Evolutionary conservation across 2,329 filamentous ascomycete species (phyloP).

Genomic region (Whalleya microplaca): DNA sequence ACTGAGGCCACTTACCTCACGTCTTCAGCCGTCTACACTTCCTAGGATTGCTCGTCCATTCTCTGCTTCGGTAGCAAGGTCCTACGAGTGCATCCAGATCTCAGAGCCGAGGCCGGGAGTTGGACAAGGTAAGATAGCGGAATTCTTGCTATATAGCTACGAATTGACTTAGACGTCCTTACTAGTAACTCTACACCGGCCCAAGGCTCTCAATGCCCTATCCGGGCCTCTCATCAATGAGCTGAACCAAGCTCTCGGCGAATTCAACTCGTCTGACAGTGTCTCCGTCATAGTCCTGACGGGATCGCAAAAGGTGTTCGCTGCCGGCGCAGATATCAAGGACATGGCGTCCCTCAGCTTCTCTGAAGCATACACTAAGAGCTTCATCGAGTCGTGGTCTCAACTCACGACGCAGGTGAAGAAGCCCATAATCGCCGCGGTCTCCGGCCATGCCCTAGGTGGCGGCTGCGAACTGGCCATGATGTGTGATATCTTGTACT

Average conservation of each 20-base stretch:
- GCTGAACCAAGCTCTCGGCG: conserved; percentile 76
- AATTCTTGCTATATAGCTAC: neutral
- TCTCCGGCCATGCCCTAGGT: conserved; percentile 92
- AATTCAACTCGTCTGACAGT: conserved; percentile 70
- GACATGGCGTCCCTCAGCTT: conserved; percentile 97
- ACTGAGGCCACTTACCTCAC: conserved; percentile 63
- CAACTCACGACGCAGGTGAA: conserved; percentile 81
- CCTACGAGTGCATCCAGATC: conserved; percentile 82
- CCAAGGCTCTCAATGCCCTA: conserved; percentile 93
- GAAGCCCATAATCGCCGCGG: conserved; percentile 92
- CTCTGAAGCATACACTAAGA: conserved; percentile 79
- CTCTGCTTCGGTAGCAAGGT: conserved; percentile 47
- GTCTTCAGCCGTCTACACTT: conserved; percentile 60
- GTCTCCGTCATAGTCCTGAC: conserved; percentile 83
- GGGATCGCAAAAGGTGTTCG: conserved; percentile 87
- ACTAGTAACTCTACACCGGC: conserved; percentile 87
- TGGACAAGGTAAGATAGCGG: conserved; percentile 68
- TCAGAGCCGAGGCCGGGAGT: conserved; percentile 87
- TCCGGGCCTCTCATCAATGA: conserved; percentile 89
- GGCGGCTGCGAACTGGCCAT: conserved; percentile 96
- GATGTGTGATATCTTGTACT: conserved; percentile 97
- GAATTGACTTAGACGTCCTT: conserved; percentile 11
- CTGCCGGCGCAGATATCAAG: conserved; percentile 97
- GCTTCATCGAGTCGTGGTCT: conserved; percentile 97
- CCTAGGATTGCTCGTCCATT: conserved; percentile 59